These are phyloP conservation scores for Rhizopus arrhizus DNA, from an alignment of 371 early-diverging fungal species.

Conservation along the genomic window DNA sequence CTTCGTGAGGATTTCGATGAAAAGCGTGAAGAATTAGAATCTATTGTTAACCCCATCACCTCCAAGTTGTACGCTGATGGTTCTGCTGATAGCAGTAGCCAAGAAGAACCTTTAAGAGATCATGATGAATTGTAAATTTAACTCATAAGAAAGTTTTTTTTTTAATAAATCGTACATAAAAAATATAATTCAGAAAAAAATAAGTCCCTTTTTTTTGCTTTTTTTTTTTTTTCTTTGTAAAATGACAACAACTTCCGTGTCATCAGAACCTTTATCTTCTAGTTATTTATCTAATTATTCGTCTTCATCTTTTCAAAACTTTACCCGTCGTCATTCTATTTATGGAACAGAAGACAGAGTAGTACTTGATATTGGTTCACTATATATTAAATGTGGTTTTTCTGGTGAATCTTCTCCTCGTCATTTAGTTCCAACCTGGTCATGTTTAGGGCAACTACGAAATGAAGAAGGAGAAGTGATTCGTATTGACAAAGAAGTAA, in stretches of 20 bases:
- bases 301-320: conserved; percentile 41
- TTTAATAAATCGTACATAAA: conserved; percentile 14
- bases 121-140: conserved; percentile 76
- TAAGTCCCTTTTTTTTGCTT: conserved; percentile 10
- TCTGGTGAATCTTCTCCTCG: conserved; percentile 86
- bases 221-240: conserved; percentile 11
- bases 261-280: conserved; percentile 44
- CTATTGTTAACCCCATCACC: conserved; percentile 86
- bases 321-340: conserved; percentile 63
- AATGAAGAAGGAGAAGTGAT: conserved; percentile 49
- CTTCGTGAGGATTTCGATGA: conserved; percentile 80
- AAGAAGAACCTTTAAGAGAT: conserved; percentile 67
- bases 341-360: conserved; percentile 82
- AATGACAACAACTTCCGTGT: conserved; percentile 55
- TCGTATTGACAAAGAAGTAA: conserved; percentile 48
- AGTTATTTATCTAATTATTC: conserved; percentile 45
- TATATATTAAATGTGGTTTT: conserved; percentile 85
- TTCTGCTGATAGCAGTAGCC: conserved; percentile 49
- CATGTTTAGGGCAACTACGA: conserved; percentile 32
- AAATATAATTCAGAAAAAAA: conserved; percentile 1
- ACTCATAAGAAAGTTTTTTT: neutral
- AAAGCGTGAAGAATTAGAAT: conserved; percentile 83
- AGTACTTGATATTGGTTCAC: conserved; percentile 84
- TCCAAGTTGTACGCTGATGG: conserved; percentile 76
- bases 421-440: conserved; percentile 64